phyloP scores from a whole-genome alignment of 352 stramenopile species.

The Phytophthora sojae region DNA sequence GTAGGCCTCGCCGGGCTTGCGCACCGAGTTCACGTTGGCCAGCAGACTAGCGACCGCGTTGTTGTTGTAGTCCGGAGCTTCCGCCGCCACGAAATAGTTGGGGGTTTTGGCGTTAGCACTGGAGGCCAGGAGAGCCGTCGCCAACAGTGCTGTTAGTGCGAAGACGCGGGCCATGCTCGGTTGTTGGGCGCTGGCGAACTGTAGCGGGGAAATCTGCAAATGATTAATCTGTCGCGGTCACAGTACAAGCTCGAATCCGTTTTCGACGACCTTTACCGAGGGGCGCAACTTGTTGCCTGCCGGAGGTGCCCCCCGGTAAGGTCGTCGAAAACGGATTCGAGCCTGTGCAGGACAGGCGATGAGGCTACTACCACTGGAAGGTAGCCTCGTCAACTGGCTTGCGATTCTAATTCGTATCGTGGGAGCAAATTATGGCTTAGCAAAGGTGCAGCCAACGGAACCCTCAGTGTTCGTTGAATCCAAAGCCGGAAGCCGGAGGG shows the following conservation, averaged over 20 bases:
- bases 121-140: conserved; percentile 7
- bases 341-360: neutral
- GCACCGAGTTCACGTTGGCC: conserved; percentile 30
- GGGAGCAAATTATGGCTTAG: neutral
- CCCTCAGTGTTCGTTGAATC: neutral
- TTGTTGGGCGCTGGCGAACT: neutral
- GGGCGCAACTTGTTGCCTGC: too few relatives aligned
- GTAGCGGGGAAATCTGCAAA: neutral
- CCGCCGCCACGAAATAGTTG: conserved; percentile 43
- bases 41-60: conserved; percentile 36
- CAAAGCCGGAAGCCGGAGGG: neutral
- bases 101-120: neutral
- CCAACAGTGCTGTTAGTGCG: conserved; percentile 6
- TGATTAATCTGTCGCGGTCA: neutral
- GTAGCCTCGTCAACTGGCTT: neutral
- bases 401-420: neutral
- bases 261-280: too few relatives aligned
- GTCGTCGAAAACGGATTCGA: neutral
- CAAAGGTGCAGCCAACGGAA: neutral
- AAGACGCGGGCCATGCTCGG: conserved; percentile 7
- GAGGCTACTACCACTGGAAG: neutral
- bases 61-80: conserved; percentile 57
- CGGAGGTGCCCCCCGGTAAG: neutral
- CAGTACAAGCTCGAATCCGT: neutral
- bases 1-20: conserved; percentile 41